A percentile compares a stretch with the other conserved stretches of the same genome.
These are phyloP conservation scores for Talaromyces sp. DNA, from an alignment of 2,329 filamentous ascomycete genomes.

Conservation along the genomic window DNA sequence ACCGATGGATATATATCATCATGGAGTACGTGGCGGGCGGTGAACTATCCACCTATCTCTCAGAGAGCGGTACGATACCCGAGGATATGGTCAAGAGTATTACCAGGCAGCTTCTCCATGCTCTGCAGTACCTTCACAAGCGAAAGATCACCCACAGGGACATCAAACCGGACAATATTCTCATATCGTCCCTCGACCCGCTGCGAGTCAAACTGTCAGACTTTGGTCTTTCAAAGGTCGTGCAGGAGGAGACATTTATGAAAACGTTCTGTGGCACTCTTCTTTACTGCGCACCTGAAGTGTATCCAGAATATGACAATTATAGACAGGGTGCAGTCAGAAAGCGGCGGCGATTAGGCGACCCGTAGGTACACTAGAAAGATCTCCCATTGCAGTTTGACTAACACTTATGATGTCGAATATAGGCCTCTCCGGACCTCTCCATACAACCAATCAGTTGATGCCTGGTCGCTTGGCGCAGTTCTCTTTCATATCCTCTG, in stretches of 20 bases:
- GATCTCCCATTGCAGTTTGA: not conserved
- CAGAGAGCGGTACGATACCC: constrained; percentile 55
- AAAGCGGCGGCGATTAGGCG: constrained; percentile 55
- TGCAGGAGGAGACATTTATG: constrained; percentile 85
- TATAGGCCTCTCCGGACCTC: constrained; percentile 43
- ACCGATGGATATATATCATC: constrained; percentile 82
- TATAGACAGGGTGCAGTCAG: constrained; percentile 57
- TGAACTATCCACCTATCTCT: constrained; percentile 72
- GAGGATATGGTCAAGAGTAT: constrained; percentile 69
- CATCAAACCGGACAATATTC: constrained; percentile 96
- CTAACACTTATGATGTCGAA: not conserved
- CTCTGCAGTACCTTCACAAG: constrained; percentile 78
- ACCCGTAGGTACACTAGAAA: constrained; percentile 32
- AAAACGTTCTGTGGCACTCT: constrained; percentile 96
- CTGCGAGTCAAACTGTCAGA: constrained; percentile 88
- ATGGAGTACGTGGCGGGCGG: constrained; percentile 89
- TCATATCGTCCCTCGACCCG: constrained; percentile 68
- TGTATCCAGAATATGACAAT: constrained; percentile 78
- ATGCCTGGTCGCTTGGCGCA: constrained; percentile 93
- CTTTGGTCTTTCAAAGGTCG: constrained; percentile 93
- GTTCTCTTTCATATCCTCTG: constrained; percentile 87
- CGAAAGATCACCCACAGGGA: constrained; percentile 95
- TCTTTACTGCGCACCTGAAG: constrained; percentile 92
- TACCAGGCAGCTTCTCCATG: constrained; percentile 64
- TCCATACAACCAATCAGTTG: constrained; percentile 85